Base-by-base conservation (phyloP, 345 rosid species). In the Eucalyptus caleyi region DNA sequence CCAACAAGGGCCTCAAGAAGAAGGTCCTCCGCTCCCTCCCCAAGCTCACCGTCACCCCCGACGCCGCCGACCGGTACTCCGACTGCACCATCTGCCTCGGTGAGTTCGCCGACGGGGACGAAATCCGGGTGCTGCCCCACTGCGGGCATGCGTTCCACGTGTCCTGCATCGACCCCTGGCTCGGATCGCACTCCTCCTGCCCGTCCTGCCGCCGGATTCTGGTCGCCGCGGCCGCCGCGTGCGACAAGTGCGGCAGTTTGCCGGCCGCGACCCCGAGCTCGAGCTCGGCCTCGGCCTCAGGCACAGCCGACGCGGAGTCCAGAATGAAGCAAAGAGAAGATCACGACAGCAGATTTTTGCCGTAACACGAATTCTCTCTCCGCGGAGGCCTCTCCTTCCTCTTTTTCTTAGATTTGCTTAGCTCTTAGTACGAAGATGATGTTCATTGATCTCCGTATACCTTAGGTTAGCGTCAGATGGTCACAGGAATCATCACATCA, bases 131-230 rank as follows among this genome's bases (percentile, higher is more conserved):
- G 86, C 92, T 97, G 87, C 99, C 99, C 23, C 97, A 97, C 94
- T 97, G 99, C 87, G 96, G 95, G 4, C 99, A 98, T 69, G 97
- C 95, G 16, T 98, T 98, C 93, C 99, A 98, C 91, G 95, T 96
- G 54, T 89, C 89, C 49, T 98, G 99, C 90, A 96, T 98, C 50
- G 99, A 98, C 94, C 94, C 94, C 88, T 98, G 99, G 99, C 94
- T 98, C 2, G 97, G 95, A 21, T 95, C 99, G 40, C 99, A 95
- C 93, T 98, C 99, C 16, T 96, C 99, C 5, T 98, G 99, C 90
- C 99, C 99, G 30, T 98, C 98, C 3, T 94, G 95, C 94, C 93
- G 95, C 59, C 92, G 90, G 89, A 90, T 93, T 59, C 90, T 94
- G 72, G 93, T 88, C 45, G 92, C 91, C 51, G 92, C 83, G 27